These are phyloP conservation scores for Oenanthe sinensis DNA, from an alignment of 129 eudicot genomes.

Conservation along the genomic window DNA sequence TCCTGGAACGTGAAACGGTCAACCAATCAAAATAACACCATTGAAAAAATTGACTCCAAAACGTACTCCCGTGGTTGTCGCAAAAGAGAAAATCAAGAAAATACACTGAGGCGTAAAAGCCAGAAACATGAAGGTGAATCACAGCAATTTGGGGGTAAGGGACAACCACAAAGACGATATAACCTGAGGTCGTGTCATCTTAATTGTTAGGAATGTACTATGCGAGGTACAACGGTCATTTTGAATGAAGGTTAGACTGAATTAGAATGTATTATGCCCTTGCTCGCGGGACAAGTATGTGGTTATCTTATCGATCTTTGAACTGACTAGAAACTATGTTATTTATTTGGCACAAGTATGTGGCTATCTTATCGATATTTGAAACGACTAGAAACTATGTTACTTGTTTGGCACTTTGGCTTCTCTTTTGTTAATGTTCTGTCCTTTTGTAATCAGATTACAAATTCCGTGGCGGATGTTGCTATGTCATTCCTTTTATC, in stretches of 20 bases:
- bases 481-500: background rate
- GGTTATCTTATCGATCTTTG: background rate
- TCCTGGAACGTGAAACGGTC: constrained; percentile 32
- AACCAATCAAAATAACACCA: constrained; percentile 12
- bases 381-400: background rate
- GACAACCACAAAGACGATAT: background rate
- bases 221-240: background rate
- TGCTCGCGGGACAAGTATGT: background rate
- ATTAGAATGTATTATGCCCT: background rate
- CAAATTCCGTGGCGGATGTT: background rate
- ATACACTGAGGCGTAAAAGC: constrained; percentile 33
- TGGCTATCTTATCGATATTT: background rate
- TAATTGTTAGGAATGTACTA: background rate
- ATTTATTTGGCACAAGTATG: background rate
- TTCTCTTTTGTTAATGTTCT: background rate
- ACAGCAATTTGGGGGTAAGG: constrained; percentile 19
- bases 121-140: constrained; percentile 24
- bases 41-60: constrained; percentile 13
- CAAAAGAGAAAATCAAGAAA: constrained; percentile 51
- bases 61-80: constrained; percentile 28
- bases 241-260: background rate
- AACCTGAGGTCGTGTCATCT: constrained; percentile 16
- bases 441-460: background rate
- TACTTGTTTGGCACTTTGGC: background rate
- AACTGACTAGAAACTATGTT: background rate